Evolutionary conservation across 2,329 filamentous ascomycete species (phyloP), one percentile per base, ranked within the genome.

Genomic region (Nothopassalora personata): DNA sequence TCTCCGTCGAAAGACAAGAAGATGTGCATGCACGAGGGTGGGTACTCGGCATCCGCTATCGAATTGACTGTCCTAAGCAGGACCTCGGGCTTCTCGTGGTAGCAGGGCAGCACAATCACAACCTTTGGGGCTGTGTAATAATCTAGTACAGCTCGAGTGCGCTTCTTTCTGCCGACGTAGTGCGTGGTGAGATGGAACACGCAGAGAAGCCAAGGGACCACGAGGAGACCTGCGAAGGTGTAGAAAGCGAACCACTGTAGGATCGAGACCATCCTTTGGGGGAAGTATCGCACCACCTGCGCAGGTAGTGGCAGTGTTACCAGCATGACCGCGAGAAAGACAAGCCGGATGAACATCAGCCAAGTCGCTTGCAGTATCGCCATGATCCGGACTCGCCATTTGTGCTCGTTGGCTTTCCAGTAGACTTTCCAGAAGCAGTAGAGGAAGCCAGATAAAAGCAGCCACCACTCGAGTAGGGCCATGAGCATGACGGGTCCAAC

Each of bases 171-270:
- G 23, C 93, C 92, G 28, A 97, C 80, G 34, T 90, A 88, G 67
- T 94, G 89, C 8, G 90, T 96, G 58, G 96, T 89, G 5, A 97
- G 83, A 69, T 95, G 89, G 71, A 95, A 96, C 57, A 97, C 83
- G 74, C 92, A 97, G 70, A 97, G 89, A 3, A 96, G 81, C 91
- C 91, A 97, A 0, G 94, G 94, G 1, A 96, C 80, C 0, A 89
- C 91, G 59, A 99, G 78, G 9, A 97, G 84, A 63, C 85, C 84
- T 0, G 92, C 88, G 66, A 97, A 97, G 30, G 88, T 86, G 87
- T 90, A 97, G 74, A 97, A 97, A 4, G 91, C 92, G 70, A 97
- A 96, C 89, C 91, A 95, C 72, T 97, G 92, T 13, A 97, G 81
- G 50, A 89, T 81, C 1, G 72, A 75, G 45, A 94, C 88, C 80